Base-by-base conservation (phyloP, 2,329 filamentous ascomycete species). In the Clonostachys solani region DNA sequence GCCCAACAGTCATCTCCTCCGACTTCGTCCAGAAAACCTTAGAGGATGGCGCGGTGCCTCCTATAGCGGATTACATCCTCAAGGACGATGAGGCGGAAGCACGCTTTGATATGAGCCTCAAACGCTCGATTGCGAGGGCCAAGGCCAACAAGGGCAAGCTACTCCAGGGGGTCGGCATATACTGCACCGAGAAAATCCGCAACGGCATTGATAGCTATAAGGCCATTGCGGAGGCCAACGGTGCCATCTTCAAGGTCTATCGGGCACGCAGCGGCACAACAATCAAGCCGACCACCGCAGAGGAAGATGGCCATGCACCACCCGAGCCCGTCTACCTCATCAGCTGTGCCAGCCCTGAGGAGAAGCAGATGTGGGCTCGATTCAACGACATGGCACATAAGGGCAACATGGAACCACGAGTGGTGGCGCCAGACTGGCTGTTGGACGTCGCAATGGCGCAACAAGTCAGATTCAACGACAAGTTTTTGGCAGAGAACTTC, bases 371-470 rank as follows among this genome's bases (percentile, higher is more conserved):
- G 47, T 96, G 92, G 89, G 72, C 77, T 13, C 83, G 83, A 50
- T 99, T 99, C 64, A 76, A 82, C 47, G 81, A 87, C 45, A 84
- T 95, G 80, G 92, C 89, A 3, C 71, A 77, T 52, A 86, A 84
- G 55, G 85, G 88, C 41, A 85, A 89, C 60, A 91, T 92, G 78
- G 78, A 84, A 54, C 86, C 92, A 4, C 77, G 87, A 46, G 84
- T 99, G 38, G 90, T 96, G 19, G 80, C 80, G 42, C 81, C 87
- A 4, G 92, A 99, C 61, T 99, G 94, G 94, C 65, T 99, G 57
- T 71, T 99, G 48, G 86, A 92, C 59, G 84, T 91, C 50, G 89
- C 90, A 5, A 92, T 99, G 88, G 83, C 81, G 57, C 94, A 99
- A 68, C 77, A 90, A 65, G 72, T 94, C 52, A 73, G 74, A n/a